phyloP scores from a whole-genome alignment of 805 yeast genomes.

The Yarrowia sp. region DNA sequence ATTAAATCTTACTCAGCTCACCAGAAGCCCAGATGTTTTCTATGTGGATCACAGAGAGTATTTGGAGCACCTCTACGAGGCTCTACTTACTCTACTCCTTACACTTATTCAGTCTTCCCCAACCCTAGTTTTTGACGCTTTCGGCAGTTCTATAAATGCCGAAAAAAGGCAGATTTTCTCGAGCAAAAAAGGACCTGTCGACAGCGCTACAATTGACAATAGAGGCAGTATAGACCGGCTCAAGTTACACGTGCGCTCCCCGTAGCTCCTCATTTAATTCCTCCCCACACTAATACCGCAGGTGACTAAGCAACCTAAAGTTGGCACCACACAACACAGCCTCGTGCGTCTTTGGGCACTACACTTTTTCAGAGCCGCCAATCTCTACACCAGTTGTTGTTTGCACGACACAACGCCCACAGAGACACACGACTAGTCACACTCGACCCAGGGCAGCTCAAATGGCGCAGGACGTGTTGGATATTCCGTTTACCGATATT shows the following conservation, averaged over 20 bases:
- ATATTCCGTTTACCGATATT: conserved; percentile 23
- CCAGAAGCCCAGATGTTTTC: too few species aligned
- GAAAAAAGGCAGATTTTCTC: not conserved
- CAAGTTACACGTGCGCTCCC: not conserved
- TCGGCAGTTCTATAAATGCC: not conserved
- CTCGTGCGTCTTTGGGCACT: conserved; percentile 15
- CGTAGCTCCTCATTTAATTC: not conserved
- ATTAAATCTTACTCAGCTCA: too few species aligned
- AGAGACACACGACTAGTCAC: not conserved
- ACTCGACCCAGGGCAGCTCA: not conserved
- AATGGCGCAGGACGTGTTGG: conserved; percentile 26
- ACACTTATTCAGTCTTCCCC: not conserved
- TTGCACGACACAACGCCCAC: conserved; percentile 8
- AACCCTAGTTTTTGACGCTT: not conserved
- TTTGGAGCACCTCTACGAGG: not conserved
- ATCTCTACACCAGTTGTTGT: conserved; percentile 14
- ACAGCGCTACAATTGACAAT: not conserved
- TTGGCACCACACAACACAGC: conserved; percentile 16
- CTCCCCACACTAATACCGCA: conserved; percentile 10
- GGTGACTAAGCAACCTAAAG: conserved; percentile 17
- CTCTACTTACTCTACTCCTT: too few species aligned
- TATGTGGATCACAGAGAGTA: too few species aligned
- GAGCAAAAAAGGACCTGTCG: not conserved
- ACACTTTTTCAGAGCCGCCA: conserved; percentile 18
- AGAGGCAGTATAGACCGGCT: not conserved